Conservation (phyloP, 1,284 basidiomycete genomes). For the Cutaneotrichosporon cavernicola region DNA sequence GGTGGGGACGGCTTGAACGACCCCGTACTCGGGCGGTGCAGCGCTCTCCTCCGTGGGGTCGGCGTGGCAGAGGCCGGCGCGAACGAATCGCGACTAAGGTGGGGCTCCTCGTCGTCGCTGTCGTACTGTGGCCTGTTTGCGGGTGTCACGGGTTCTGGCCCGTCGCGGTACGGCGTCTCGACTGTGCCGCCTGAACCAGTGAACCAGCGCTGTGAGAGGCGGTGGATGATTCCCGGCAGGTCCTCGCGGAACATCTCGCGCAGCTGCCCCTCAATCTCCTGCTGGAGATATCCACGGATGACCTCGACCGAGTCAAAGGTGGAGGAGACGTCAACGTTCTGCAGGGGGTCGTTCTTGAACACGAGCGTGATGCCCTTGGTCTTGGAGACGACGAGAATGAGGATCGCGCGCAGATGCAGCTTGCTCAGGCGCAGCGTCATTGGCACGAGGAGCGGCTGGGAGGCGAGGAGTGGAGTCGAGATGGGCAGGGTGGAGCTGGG, state of each 20-base stretch:
- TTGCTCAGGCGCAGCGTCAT: slow-evolving; percentile 97
- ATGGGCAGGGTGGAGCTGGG: slow-evolving; percentile 70
- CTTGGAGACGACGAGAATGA: slow-evolving; percentile 94
- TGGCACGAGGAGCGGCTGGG: slow-evolving; percentile 89
- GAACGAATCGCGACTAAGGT: slow-evolving; percentile 36
- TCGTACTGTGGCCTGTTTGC: slow-evolving; percentile 55
- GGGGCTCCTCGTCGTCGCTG: slow-evolving; percentile 56
- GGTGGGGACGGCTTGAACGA: slow-evolving; percentile 8
- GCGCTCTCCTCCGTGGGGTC: slow-evolving; percentile 16
- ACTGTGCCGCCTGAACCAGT: slow-evolving; percentile 47
- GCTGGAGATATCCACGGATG: slow-evolving; percentile 93
- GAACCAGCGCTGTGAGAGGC: slow-evolving; percentile 89
- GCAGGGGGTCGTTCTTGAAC: slow-evolving; percentile 98
- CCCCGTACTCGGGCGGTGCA: neutral
- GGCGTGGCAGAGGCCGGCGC: slow-evolving; percentile 3
- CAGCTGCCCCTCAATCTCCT: slow-evolving; percentile 94
- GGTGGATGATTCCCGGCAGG: slow-evolving; percentile 93
- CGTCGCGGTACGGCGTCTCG: slow-evolving; percentile 49
- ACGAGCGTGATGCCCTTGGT: slow-evolving; percentile 98
- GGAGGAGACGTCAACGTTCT: slow-evolving; percentile 94
- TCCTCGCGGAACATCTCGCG: slow-evolving; percentile 98
- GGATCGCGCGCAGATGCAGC: slow-evolving; percentile 90
- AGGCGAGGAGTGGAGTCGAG: slow-evolving; percentile 78
- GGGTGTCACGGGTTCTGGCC: slow-evolving; percentile 19
- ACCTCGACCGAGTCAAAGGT: slow-evolving; percentile 98